A percentile compares a stretch with the other conserved stretches of the same genome.
Conservation (phyloP, 1,284 basidiomycete species). For the Phylloboletellus chloephorus region DNA sequence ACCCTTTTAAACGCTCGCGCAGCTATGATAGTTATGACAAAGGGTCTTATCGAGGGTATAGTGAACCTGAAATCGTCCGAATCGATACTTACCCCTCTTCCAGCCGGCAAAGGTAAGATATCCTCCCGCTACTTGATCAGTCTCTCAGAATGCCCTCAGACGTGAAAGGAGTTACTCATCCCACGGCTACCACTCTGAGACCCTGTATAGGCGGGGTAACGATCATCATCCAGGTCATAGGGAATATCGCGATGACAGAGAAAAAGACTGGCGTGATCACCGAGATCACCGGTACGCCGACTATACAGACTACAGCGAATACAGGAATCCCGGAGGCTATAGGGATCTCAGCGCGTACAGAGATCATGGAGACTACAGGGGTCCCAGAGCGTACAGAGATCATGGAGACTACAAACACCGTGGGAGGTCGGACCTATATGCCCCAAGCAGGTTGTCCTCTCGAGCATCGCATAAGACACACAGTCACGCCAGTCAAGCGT, state of each 20-base stretch:
- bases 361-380: conserved; percentile 18
- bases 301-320: conserved; percentile 17
- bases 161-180: conserved; percentile 27
- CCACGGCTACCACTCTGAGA: conserved; percentile 22
- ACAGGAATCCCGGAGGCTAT: conserved; percentile 6
- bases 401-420: conserved; percentile 18
- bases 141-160: conserved; percentile 15
- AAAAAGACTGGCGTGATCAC: conserved; percentile 17
- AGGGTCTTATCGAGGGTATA: conserved; percentile 22
- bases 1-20: conserved; percentile 7
- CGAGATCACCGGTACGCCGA: conserved; percentile 25
- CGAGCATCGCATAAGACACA: conserved; percentile 29
- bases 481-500: conserved; percentile 18
- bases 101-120: conserved; percentile 19
- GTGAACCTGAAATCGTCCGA: conserved; percentile 26
- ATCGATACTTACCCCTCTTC: conserved; percentile 24
- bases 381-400: conserved; percentile 11
- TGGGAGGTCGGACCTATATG: conserved; percentile 16
- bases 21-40: conserved; percentile 29
- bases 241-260: conserved; percentile 21
- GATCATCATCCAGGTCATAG: conserved; percentile 22
- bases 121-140: background rate
- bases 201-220: conserved; percentile 22
- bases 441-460: conserved; percentile 26
- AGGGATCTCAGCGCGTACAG: conserved; percentile 7